These are phyloP conservation scores for Crithidia bombi DNA, from an alignment of 208 protist genomes.

Conservation along the genomic window DNA sequence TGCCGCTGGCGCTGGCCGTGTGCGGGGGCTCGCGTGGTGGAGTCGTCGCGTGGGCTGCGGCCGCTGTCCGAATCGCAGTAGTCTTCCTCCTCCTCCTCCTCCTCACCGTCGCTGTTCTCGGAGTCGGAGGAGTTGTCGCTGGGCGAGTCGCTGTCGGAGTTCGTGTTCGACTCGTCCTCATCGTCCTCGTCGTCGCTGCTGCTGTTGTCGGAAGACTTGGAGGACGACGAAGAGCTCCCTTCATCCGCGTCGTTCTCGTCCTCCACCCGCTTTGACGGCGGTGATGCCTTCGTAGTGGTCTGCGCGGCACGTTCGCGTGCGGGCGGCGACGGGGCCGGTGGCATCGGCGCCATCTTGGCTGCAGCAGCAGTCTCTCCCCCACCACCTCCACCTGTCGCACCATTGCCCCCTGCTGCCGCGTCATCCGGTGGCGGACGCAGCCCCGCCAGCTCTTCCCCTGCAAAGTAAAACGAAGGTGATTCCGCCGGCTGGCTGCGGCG, in stretches of 20 bases:
- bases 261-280: neutral
- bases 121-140: conserved; percentile 14
- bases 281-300: neutral
- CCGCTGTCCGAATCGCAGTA: neutral
- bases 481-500: conserved; percentile 1
- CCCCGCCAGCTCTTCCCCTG: conserved; percentile 6
- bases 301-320: neutral
- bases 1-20: neutral
- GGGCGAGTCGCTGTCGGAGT: conserved; percentile 8
- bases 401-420: neutral
- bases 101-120: conserved; percentile 8
- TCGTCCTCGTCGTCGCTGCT: conserved; percentile 8
- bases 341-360: neutral
- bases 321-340: neutral
- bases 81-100: neutral
- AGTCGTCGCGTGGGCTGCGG: conserved; percentile 6
- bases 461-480: conserved; percentile 33
- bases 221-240: conserved; percentile 6
- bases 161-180: conserved; percentile 12
- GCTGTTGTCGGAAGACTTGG: conserved; percentile 3
- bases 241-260: neutral
- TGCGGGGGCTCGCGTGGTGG: neutral
- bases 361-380: neutral
- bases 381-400: neutral
- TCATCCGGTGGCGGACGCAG: neutral